Percentiles rank a stretch among this genome's conserved stretches.
These are phyloP conservation scores for Solanum infundibuliforme DNA, from an alignment of 257 asterid genomes.

Conservation along the genomic window DNA sequence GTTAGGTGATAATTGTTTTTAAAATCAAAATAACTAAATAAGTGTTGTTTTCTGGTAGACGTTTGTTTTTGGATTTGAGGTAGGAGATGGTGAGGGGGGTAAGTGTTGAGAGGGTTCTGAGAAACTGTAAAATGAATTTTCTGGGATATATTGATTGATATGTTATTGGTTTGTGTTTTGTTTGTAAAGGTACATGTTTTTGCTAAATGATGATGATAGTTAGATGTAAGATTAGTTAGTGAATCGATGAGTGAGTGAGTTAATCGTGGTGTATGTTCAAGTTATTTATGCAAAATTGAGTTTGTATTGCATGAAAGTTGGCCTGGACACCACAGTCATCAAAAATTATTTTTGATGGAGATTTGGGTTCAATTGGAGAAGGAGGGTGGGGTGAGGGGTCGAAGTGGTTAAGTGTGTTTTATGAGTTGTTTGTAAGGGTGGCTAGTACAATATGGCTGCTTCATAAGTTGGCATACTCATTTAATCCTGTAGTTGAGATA, in stretches of 20 bases:
- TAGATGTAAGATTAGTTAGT: background rate
- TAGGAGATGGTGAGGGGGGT: background rate
- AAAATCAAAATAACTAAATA: background rate
- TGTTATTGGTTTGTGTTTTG: background rate
- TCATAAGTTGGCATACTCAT: constrained; percentile 72
- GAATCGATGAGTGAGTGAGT: too few species aligned
- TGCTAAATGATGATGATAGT: background rate
- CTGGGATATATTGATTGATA: background rate
- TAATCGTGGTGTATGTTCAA: too few species aligned
- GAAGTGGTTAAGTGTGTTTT: constrained; percentile 26
- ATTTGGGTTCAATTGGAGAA: background rate
- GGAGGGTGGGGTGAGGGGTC: too few species aligned
- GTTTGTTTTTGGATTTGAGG: background rate
- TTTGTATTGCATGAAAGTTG: background rate
- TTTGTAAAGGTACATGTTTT: background rate
- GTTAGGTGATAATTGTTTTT: background rate
- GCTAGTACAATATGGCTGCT: constrained; percentile 88
- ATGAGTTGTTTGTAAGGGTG: constrained; percentile 78
- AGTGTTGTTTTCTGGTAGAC: background rate
- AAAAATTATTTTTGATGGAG: background rate
- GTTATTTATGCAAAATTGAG: background rate
- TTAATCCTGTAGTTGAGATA: constrained; percentile 63
- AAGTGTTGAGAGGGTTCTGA: background rate
- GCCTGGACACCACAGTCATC: background rate
- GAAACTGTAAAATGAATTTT: background rate